Percentiles rank a stretch among this genome's conserved stretches.
Conservation (phyloP, 208 protist species). For the Leishmania arabica region DNA sequence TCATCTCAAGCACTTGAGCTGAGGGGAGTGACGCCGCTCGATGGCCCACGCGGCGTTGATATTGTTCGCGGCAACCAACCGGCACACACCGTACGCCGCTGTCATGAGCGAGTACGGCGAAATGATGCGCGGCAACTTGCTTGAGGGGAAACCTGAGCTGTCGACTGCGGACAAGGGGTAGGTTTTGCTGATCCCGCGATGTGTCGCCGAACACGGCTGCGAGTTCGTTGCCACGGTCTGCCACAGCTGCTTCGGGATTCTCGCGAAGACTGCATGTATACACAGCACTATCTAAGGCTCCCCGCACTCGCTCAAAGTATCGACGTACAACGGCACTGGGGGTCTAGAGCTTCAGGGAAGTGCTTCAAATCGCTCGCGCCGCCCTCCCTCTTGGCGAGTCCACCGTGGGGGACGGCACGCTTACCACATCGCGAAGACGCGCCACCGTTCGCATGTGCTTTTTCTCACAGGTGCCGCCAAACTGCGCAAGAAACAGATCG, state of each 20-base stretch:
- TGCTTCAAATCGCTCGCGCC: background rate
- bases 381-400: too few species aligned
- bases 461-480: constrained; percentile 30
- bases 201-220: background rate
- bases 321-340: constrained; percentile 7
- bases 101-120: background rate
- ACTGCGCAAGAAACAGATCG: constrained; percentile 17
- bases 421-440: constrained; percentile 28
- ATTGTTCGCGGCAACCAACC: constrained; percentile 33
- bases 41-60: constrained; percentile 26
- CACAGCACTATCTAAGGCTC: constrained; percentile 33
- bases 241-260: constrained; percentile 13
- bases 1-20: constrained; percentile 22
- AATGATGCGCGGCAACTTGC: background rate
- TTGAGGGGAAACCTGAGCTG: background rate
- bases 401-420: background rate
- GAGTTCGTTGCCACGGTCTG: constrained; percentile 1
- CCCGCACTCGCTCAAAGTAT: constrained; percentile 28
- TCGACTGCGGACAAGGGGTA: background rate
- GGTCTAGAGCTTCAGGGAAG: constrained; percentile 7
- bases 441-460: constrained; percentile 42
- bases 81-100: constrained; percentile 39
- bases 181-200: background rate
- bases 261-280: constrained; percentile 25
- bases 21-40: constrained; percentile 1